Conservation (phyloP, 176 grass and related monocot species). For the Oryza australiensis region DNA sequence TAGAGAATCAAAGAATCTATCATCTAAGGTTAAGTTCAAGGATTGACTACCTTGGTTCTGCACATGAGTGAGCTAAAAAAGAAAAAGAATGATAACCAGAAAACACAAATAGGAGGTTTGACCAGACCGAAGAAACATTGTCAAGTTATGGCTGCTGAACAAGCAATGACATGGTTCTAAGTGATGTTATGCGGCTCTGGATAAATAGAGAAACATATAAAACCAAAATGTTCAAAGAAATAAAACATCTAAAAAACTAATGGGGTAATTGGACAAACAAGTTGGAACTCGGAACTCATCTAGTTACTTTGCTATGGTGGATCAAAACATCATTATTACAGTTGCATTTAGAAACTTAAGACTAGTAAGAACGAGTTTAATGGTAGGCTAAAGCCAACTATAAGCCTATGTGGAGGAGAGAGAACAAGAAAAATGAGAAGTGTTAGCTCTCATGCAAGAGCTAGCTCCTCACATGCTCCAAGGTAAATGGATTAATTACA, state of each 20-base stretch:
- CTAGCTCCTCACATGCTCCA: too few relatives aligned
- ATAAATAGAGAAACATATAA: neutral
- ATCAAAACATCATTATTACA: neutral
- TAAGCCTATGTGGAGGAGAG: too few relatives aligned
- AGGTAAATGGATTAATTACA: too few relatives aligned
- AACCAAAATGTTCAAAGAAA: slow-evolving; percentile 9
- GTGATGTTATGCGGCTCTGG: neutral
- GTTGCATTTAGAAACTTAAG: slow-evolving; percentile 12
- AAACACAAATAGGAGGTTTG: neutral
- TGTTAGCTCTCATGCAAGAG: too few relatives aligned
- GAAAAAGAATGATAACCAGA: neutral
- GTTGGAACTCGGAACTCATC: neutral
- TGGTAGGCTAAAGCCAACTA: too few relatives aligned
- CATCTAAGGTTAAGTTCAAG: neutral
- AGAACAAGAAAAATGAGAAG: too few relatives aligned
- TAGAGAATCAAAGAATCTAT: neutral
- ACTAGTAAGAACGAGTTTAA: neutral
- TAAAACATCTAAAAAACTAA: neutral
- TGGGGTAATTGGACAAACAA: slow-evolving; percentile 1
- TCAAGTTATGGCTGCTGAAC: neutral
- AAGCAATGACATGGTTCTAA: neutral
- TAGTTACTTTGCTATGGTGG: neutral
- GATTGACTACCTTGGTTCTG: neutral
- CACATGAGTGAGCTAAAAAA: neutral
- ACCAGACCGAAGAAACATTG: neutral